Evolutionary conservation across 306 rosid genomes (phyloP), one percentile per base, ranked within the genome.

Genomic region (Pyrus betulifolia): DNA sequence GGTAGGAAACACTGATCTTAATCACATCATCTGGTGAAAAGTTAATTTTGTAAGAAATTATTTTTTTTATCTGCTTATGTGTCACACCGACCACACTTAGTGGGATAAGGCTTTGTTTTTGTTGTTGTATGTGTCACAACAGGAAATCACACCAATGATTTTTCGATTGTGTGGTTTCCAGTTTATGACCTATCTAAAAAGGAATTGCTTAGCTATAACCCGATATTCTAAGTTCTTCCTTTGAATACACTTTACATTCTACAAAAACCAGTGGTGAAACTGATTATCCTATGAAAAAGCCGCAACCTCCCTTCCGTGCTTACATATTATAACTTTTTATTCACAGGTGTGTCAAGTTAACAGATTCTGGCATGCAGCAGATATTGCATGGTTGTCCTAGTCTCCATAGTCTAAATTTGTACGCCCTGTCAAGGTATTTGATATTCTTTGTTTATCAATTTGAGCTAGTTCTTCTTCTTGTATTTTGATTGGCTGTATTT

Each of bases 361-460:
- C 97, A 5, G 94, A 93, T 70, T 52, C 28, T 30, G 94, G 94
- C 58, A 77, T 93, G 89, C 88, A 82, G 86, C 81, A 82, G 81
- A 71, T 90, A 71, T 71, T 93, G 81, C 81, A 62, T 21, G 81
- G 81, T 70, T 89, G 94, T 76, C 71, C 81, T 33, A 79, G 83
- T 35, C 93, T 93, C 80, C 88, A 58, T 80, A 86, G 87, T 84
- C 86, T 93, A 70, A 93, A 93, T 83, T 89, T 93, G 69, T 90
- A 93, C 83, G 97, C 96, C 54, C 76, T 93, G 54, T 93, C 97
- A 22, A 84, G 96, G 96, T 93, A 81, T 82, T 81, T 69, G 61
- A 35, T 75, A 71, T 62, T 18, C 80, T 69, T 13, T 30, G 46
- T 61, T 38, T 65, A 23, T 51, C 12, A 60, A 35, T 70, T 82